These are phyloP conservation scores for Termitomyces sp. DNA, from an alignment of 768 basidiomycete species.

Conservation along the genomic window DNA sequence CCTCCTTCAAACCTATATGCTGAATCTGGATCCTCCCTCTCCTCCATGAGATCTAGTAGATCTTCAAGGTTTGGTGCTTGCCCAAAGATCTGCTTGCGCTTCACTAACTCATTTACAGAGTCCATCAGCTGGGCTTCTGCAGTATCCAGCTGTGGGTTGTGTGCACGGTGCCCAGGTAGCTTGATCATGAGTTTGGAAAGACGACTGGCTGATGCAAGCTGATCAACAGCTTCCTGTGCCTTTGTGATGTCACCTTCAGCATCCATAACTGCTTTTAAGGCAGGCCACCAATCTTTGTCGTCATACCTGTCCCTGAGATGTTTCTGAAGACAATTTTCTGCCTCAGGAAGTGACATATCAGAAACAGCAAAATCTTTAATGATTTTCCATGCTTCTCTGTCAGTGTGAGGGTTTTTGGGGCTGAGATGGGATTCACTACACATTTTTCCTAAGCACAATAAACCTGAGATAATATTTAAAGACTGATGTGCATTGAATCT, in stretches of 20 bases:
- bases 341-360: slow-evolving; percentile 12
- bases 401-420: slow-evolving; percentile 1
- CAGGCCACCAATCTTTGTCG: slow-evolving; percentile 13
- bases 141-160: not conserved
- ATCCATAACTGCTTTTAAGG: slow-evolving; percentile 7
- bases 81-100: not conserved
- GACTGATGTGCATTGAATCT: slow-evolving; percentile 15
- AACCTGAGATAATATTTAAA: not conserved
- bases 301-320: slow-evolving; percentile 10
- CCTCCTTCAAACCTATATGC: not conserved
- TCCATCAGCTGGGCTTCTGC: not conserved
- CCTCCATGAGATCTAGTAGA: not conserved
- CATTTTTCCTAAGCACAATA: not conserved
- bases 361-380: slow-evolving; percentile 11
- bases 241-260: slow-evolving; percentile 7
- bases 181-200: slow-evolving; percentile 6
- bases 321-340: slow-evolving; percentile 7
- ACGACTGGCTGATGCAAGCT: not conserved
- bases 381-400: slow-evolving; percentile 10
- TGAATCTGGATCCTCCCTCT: not conserved
- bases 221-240: slow-evolving; percentile 9
- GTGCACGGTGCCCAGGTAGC: not conserved
- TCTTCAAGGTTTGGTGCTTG: not conserved
- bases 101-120: not conserved
- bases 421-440: not conserved